Evolutionary conservation across 2,329 filamentous ascomycete species (phyloP).

Genomic region (Pseudomassariella vexata): DNA sequence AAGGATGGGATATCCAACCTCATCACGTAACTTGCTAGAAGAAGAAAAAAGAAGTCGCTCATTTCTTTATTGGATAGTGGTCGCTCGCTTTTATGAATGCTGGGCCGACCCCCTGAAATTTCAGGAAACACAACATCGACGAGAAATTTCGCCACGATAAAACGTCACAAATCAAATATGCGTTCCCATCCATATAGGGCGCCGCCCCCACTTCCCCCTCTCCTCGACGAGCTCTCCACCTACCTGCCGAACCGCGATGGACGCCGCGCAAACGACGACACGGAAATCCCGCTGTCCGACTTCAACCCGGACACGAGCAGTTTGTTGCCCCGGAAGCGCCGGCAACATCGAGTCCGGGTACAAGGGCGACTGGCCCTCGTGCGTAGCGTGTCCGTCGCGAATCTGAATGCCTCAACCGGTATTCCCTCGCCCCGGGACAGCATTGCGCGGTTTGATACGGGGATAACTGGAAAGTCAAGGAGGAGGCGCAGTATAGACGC

Average conservation of each 20-base stretch:
- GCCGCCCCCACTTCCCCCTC: slow-evolving; percentile 19
- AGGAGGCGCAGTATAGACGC: slow-evolving; percentile 6
- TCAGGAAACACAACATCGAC: no score
- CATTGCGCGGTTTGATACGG: no score
- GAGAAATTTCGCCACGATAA: no score
- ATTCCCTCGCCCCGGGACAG: not conserved
- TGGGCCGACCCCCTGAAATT: no score
- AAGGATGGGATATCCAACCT: no score
- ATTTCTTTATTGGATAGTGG: no score
- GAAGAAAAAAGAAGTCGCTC: no score
- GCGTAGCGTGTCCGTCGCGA: slow-evolving; percentile 26
- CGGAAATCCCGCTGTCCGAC: slow-evolving; percentile 14
- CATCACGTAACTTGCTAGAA: no score
- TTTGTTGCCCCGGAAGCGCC: slow-evolving; percentile 21
- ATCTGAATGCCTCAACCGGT: slow-evolving; percentile 10
- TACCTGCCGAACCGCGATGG: slow-evolving; percentile 17
- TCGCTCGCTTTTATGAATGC: no score
- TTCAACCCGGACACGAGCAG: slow-evolving; percentile 24
- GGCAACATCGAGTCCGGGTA: slow-evolving; percentile 27
- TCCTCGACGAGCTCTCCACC: slow-evolving; percentile 14
- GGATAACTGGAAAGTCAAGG: slow-evolving; percentile 1
- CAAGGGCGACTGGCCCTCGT: slow-evolving; percentile 30
- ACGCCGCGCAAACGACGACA: slow-evolving; percentile 9
- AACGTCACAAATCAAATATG: slow-evolving; percentile 7
- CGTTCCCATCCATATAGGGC: slow-evolving; percentile 21